Evolutionary conservation across 208 protist species (phyloP).

Genomic region (Wallacemonas sp.): DNA sequence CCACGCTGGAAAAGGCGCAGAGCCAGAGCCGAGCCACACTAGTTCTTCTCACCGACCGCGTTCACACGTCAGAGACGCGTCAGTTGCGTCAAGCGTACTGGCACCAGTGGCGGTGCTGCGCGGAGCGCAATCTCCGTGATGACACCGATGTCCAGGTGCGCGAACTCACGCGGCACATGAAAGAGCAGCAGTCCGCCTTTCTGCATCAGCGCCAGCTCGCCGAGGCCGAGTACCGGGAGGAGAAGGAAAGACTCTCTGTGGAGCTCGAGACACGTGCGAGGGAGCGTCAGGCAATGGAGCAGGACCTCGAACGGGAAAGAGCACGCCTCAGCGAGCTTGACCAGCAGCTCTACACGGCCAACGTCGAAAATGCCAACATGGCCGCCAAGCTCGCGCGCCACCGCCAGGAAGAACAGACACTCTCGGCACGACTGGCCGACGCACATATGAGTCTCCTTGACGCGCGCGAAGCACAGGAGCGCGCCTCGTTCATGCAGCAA

Average conservation of each 20-base stretch:
- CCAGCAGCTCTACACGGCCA: not conserved
- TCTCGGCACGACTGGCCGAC: not conserved
- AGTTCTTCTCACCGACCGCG: constrained; percentile 15
- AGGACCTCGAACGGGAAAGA: constrained; percentile 5
- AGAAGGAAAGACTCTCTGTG: constrained; percentile 4
- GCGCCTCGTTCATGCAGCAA: constrained; percentile 5
- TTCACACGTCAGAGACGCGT: not conserved
- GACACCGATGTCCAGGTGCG: not conserved
- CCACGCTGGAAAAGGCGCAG: not conserved
- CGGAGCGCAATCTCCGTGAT: not conserved
- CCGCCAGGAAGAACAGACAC: not conserved
- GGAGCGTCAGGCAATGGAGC: constrained; percentile 7
- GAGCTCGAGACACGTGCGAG: constrained; percentile 13
- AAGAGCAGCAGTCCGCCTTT: constrained; percentile 8
- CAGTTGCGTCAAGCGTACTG: constrained; percentile 14
- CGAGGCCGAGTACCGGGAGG: constrained; percentile 13
- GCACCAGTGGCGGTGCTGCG: constrained; percentile 11
- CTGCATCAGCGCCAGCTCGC: constrained; percentile 9
- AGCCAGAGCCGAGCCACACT: not conserved
- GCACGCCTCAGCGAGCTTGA: not conserved
- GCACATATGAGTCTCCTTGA: not conserved
- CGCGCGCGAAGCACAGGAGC: constrained; percentile 11
- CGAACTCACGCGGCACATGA: not conserved
- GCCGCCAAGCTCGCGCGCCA: not conserved
- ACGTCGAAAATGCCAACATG: not conserved